Evolutionary conservation across 2,329 filamentous ascomycete genomes (phyloP).

Genomic region (Tolypocladium tundrense): DNA sequence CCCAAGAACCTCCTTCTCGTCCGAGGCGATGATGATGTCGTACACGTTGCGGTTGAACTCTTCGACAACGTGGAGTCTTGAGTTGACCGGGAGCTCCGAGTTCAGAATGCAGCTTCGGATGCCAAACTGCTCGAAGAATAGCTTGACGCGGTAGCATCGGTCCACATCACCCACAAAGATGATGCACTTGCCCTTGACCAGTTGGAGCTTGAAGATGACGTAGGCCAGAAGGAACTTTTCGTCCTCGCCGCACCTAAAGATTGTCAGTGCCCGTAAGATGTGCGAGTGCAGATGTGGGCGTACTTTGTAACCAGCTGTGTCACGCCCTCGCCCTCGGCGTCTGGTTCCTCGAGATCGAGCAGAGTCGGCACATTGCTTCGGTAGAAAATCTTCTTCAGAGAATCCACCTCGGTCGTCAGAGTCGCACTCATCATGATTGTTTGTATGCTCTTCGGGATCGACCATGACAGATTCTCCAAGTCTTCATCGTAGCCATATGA

Average conservation of each 20-base stretch:
- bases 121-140: constrained; percentile 95
- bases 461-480: constrained; percentile 65
- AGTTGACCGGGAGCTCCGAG: constrained; percentile 88
- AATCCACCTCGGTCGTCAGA: constrained; percentile 76
- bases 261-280: constrained; percentile 5
- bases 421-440: constrained; percentile 92
- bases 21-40: constrained; percentile 94
- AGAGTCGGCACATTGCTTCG: constrained; percentile 56
- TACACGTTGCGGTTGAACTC: constrained; percentile 97
- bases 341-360: constrained; percentile 73
- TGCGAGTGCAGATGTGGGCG: neutral
- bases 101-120: constrained; percentile 91
- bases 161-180: constrained; percentile 74
- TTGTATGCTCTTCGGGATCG: constrained; percentile 76
- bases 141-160: constrained; percentile 78
- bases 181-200: constrained; percentile 83
- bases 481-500: constrained; percentile 94
- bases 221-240: constrained; percentile 93
- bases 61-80: constrained; percentile 85
- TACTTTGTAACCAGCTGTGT: constrained; percentile 81
- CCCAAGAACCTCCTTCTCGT: constrained; percentile 78
- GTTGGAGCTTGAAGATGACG: constrained; percentile 87
- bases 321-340: constrained; percentile 65
- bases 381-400: constrained; percentile 76
- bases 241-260: constrained; percentile 70